Percentiles rank a stretch among this genome's conserved stretches.
Conservation (phyloP, 78 protist species). For the Tieghemostelium lacteum region DNA sequence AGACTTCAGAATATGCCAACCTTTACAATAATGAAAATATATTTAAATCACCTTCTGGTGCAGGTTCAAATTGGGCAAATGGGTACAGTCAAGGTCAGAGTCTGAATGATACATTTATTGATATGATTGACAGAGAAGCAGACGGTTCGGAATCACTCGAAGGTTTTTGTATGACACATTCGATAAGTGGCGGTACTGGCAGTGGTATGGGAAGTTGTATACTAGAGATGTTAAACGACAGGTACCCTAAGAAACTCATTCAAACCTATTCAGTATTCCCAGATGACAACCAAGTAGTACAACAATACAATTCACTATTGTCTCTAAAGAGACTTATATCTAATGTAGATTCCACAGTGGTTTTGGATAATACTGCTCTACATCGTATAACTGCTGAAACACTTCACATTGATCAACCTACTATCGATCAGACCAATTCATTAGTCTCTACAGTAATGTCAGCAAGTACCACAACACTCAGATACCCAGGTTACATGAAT, state of each 20-base stretch:
- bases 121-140: slow-evolving; percentile 99
- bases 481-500: slow-evolving; percentile 99
- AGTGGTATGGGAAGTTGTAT: slow-evolving; percentile 98
- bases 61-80: slow-evolving; percentile 99
- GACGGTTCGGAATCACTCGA: slow-evolving; percentile 96
- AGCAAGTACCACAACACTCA: slow-evolving; percentile 97
- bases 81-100: slow-evolving; percentile 85
- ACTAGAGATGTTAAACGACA: slow-evolving; percentile 95
- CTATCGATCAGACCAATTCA: slow-evolving; percentile 87
- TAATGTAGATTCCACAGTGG: slow-evolving; percentile 96
- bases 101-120: slow-evolving; percentile 88
- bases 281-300: slow-evolving; percentile 93
- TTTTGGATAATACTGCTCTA: slow-evolving; percentile 98
- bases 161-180: slow-evolving; percentile 97
- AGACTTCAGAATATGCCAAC: slow-evolving; percentile 37
- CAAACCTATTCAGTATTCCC: slow-evolving; percentile 99
- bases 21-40: slow-evolving; percentile 98
- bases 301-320: slow-evolving; percentile 98
- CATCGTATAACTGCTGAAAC: slow-evolving; percentile 95
- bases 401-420: slow-evolving; percentile 90
- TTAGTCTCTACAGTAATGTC: slow-evolving; percentile 98
- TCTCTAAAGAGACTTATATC: slow-evolving; percentile 96
- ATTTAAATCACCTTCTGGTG: slow-evolving; percentile 88
- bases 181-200: slow-evolving; percentile 99
- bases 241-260: slow-evolving; percentile 97